phyloP scores from a whole-genome alignment of 192 early-diverging fungal genomes.

The Podila horticola region DNA sequence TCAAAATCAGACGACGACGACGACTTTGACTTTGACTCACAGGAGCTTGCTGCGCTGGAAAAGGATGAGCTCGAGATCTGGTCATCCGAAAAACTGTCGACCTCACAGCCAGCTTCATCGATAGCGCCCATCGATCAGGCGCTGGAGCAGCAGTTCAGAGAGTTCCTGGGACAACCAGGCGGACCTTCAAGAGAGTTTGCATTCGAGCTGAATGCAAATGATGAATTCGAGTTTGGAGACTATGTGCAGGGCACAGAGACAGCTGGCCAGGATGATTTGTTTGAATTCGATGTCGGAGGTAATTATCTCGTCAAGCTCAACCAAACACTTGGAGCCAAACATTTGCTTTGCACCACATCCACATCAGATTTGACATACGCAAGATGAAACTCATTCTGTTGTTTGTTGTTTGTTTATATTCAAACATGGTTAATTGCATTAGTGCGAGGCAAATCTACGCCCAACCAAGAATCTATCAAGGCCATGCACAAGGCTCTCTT shows the following conservation, averaged over 20 bases:
- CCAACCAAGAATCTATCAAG: conserved; percentile 52
- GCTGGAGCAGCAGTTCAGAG: conserved; percentile 23
- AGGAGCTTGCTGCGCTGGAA: conserved; percentile 11
- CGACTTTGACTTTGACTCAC: conserved; percentile 23
- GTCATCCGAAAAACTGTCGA: conserved; percentile 8
- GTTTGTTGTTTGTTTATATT: background rate
- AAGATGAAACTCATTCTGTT: too few species aligned
- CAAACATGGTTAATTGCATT: background rate
- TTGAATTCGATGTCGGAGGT: conserved; percentile 28
- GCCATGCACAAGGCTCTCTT: conserved; percentile 58
- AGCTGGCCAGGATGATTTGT: conserved; percentile 11
- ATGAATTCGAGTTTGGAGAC: conserved; percentile 42
- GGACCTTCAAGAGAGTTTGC: conserved; percentile 16
- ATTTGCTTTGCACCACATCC: background rate
- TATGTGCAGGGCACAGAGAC: conserved; percentile 19
- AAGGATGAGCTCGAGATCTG: conserved; percentile 27
- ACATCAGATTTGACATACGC: background rate
- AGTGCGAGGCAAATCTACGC: conserved; percentile 19
- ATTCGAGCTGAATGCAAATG: conserved; percentile 27
- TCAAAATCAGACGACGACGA: conserved; percentile 16
- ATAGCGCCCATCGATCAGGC: background rate
- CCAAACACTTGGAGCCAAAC: background rate
- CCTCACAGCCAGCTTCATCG: background rate
- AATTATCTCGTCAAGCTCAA: conserved; percentile 2
- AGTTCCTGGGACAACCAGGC: conserved; percentile 14